Evolutionary conservation across 208 protist species (phyloP), one percentile per base, ranked within the genome.

Genomic region (Naegleria lovaniensis): DNA sequence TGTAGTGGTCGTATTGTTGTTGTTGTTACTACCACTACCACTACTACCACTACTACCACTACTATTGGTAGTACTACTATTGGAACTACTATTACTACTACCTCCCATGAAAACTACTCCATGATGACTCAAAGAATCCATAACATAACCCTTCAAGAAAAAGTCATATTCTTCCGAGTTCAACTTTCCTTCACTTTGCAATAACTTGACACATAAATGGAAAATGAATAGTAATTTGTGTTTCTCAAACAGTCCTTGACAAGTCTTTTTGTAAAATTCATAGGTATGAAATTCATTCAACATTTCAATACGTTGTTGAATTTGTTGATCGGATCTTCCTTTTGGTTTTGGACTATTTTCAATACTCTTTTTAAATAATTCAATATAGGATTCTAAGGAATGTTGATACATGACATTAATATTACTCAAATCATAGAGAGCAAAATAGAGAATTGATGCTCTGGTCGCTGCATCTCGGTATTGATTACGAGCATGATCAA

Each of bases 401-500:
- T 99, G 99, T 94, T 99, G 98, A 94, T 99, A 99, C 99, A 99
- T 99, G 40, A 96, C 95, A 94, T 99, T 98, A 89, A 99, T 97
- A 19, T 93, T 94, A 67, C 96, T 95, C 25, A 99, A 94, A 93
- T 99, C 98, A 25, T 95, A 95, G 9, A 99, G 93, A 29, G 99
- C 97, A 91, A 99, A 99, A 94, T 98, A 99, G 15, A 99, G 94
- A 59, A 99, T 96, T 0, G 98, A 98, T 29, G 98, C 97, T 22
- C 98, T 95, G 15, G 94, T 88, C 3, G 98, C 98, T 90, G 96
- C 97, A 43, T 98, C 96, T 90, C 98, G 95, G 94, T 99, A 99
- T 90, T 96, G 94, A 94, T 99, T 97, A 88, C 98, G 97, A 2
- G 97, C 97, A 75, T 93, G 94, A 92, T 98, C 96, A 91, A 99